A percentile compares a stretch with the other conserved stretches of the same genome.
Conservation (phyloP, 352 stramenopile genomes). For the Phytophthora meadii region DNA sequence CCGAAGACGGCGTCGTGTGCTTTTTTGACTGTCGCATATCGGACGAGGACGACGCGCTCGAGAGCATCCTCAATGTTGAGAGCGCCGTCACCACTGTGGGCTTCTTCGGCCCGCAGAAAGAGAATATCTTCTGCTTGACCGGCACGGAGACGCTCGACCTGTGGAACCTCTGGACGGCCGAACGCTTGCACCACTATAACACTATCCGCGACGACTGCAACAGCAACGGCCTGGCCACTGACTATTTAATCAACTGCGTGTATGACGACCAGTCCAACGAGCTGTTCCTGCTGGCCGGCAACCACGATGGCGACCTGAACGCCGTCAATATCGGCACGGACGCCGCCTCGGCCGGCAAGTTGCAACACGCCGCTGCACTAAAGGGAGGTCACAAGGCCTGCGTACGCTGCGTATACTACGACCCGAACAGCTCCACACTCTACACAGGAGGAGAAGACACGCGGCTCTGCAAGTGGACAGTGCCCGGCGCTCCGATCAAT, state of each 20-base stretch:
- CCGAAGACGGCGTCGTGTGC: constrained; percentile 91
- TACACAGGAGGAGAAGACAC: constrained; percentile 90
- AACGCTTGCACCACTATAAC: constrained; percentile 84
- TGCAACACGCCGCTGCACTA: constrained; percentile 62
- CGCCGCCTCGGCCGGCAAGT: constrained; percentile 44
- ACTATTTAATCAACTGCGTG: constrained; percentile 90
- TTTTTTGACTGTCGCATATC: constrained; percentile 88
- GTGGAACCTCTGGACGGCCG: constrained; percentile 88
- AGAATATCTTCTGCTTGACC: constrained; percentile 89
- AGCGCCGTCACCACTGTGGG: constrained; percentile 87
- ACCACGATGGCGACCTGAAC: constrained; percentile 82
- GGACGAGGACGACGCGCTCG: constrained; percentile 88
- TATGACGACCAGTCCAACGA: constrained; percentile 77
- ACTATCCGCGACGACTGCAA: constrained; percentile 81
- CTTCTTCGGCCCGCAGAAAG: constrained; percentile 85
- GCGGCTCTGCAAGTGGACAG: constrained; percentile 81
- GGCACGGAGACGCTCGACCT: constrained; percentile 90
- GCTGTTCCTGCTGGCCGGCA: constrained; percentile 80
- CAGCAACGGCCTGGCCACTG: constrained; percentile 61
- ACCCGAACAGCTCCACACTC: constrained; percentile 51
- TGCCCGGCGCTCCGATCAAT: constrained; percentile 6
- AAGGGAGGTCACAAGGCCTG: constrained; percentile 85
- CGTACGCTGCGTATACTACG: constrained; percentile 83
- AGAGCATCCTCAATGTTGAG: constrained; percentile 92
- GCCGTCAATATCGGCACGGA: constrained; percentile 66